Conservation (phyloP, 2,329 filamentous ascomycete species). For the Dothistroma septosporum region DNA sequence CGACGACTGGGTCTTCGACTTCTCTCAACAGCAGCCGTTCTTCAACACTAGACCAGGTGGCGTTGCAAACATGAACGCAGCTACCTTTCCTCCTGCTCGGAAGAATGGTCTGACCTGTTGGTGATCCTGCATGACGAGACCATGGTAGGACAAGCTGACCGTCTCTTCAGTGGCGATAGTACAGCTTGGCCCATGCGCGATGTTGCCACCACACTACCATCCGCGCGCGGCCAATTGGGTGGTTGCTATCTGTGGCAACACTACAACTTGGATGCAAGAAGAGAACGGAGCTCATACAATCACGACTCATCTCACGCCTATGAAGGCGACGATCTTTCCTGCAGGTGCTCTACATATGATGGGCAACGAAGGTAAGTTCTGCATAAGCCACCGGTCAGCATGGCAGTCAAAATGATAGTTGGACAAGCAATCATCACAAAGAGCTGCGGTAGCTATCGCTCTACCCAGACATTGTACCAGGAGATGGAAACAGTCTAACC, state of each 20-base stretch:
- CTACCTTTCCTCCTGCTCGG: constrained; percentile 48
- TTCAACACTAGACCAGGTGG: constrained; percentile 46
- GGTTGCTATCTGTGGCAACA: constrained; percentile 46
- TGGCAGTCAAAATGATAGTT: neutral
- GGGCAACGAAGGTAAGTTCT: constrained; percentile 46
- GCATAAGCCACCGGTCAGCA: neutral
- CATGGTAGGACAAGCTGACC: constrained; percentile 7
- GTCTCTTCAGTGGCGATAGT: constrained; percentile 31
- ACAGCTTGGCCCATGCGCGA: constrained; percentile 50
- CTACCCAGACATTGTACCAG: neutral
- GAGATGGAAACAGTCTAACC: neutral
- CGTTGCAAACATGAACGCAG: constrained; percentile 51
- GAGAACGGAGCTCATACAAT: constrained; percentile 50
- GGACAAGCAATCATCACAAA: neutral
- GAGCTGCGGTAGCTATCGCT: neutral
- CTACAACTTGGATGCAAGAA: constrained; percentile 50
- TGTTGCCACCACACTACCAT: constrained; percentile 51
- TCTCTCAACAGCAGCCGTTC: constrained; percentile 38
- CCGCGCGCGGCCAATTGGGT: constrained; percentile 50
- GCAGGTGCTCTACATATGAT: constrained; percentile 48
- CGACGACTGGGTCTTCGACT: constrained; percentile 50
- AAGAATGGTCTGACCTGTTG: constrained; percentile 47
- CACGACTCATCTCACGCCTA: constrained; percentile 40
- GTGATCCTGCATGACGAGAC: constrained; percentile 19
- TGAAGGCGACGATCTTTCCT: constrained; percentile 51